Conservation (phyloP, 192 early-diverging fungal species). For the Phycomyces nitens region DNA sequence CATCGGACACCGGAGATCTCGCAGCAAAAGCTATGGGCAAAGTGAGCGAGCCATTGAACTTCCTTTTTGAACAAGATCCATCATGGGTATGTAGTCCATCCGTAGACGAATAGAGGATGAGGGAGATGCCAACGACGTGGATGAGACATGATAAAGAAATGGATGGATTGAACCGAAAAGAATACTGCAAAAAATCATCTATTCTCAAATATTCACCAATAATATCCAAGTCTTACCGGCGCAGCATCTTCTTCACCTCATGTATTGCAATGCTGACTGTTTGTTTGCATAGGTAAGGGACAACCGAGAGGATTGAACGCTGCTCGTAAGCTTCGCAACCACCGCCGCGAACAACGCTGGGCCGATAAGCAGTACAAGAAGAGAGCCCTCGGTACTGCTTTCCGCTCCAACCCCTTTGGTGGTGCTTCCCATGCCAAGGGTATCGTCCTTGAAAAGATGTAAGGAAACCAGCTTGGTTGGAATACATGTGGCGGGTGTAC, state of each 20-base stretch:
- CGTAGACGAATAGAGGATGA: not conserved
- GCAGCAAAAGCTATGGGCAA: conserved; percentile 8
- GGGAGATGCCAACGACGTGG: not conserved
- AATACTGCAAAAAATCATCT: not conserved
- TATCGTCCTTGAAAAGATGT: conserved; percentile 99
- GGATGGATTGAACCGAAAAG: conserved; percentile 6
- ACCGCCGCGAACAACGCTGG: conserved; percentile 97
- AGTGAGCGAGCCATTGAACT: conserved; percentile 18
- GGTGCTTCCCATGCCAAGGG: conserved; percentile 99
- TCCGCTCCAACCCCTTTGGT: conserved; percentile 97
- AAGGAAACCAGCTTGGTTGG: conserved; percentile 37
- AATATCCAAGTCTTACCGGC: not conserved
- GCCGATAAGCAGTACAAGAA: conserved; percentile 96
- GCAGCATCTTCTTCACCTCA: not conserved
- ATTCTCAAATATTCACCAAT: not conserved
- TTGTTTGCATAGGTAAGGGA: conserved; percentile 52
- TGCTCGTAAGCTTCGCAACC: conserved; percentile 94
- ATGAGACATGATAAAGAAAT: conserved; percentile 2
- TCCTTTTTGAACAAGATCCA: conserved; percentile 28
- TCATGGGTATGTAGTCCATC: conserved; percentile 21
- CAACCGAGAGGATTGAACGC: conserved; percentile 97
- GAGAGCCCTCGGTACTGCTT: conserved; percentile 96
- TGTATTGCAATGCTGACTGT: not conserved
- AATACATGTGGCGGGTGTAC: not conserved
- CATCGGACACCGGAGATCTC: not conserved